phyloP scores from a whole-genome alignment of 2,329 filamentous ascomycete species.

The Colletotrichum eremochloae region DNA sequence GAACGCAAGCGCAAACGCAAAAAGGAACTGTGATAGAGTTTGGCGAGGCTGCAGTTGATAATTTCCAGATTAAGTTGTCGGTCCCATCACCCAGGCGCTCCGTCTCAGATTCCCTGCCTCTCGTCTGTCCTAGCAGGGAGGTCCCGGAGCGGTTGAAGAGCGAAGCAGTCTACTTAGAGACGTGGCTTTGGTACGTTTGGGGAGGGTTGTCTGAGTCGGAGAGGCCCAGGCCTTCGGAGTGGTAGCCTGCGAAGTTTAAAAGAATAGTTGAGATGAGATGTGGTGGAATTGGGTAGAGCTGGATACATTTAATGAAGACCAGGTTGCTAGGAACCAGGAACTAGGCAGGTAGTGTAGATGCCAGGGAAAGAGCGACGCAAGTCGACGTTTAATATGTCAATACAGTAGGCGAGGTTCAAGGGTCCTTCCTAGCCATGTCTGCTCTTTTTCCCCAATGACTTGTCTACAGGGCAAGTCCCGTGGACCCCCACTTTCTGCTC shows the following conservation, averaged over 20 bases:
- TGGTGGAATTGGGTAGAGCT: background rate
- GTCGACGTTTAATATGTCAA: background rate
- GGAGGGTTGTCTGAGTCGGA: background rate
- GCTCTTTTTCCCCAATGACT: background rate
- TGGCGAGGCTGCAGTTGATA: background rate
- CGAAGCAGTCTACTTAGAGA: background rate
- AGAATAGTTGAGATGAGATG: constrained; percentile 29
- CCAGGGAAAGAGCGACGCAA: background rate
- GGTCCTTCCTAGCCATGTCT: background rate
- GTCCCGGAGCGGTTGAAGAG: constrained; percentile 4
- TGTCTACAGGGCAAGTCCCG: constrained; percentile 20
- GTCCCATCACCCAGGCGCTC: background rate
- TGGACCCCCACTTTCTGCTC: constrained; percentile 10
- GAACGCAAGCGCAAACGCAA: background rate
- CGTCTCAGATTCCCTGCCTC: background rate
- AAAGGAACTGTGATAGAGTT: constrained; percentile 22
- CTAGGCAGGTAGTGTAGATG: background rate
- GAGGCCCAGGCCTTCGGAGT: background rate
- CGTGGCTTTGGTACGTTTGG: background rate
- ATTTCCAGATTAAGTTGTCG: constrained; percentile 19
- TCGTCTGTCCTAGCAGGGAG: constrained; percentile 18
- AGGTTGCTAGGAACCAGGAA: background rate
- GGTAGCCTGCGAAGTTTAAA: constrained; percentile 8
- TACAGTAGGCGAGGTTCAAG: background rate
- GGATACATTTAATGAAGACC: background rate